Percentiles rank a stretch among this genome's conserved stretches.
These are phyloP conservation scores for Psilocybe mexicana DNA, from an alignment of 1,284 basidiomycete genomes.

Conservation along the genomic window DNA sequence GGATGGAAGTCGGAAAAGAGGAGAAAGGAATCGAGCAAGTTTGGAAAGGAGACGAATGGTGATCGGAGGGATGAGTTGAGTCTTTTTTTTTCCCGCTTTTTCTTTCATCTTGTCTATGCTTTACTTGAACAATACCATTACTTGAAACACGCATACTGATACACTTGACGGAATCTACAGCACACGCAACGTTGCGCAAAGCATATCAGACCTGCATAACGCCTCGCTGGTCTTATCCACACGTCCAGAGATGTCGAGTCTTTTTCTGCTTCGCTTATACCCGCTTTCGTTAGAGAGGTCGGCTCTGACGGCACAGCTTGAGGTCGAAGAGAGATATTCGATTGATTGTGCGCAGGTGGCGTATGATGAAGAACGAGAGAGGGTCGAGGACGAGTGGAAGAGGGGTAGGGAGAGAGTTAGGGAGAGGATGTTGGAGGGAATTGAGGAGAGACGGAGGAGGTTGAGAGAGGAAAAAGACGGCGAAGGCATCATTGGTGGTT, in stretches of 20 bases:
- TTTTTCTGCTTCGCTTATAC: slow-evolving; percentile 70
- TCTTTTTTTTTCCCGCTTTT: slow-evolving; percentile 22
- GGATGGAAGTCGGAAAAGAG: slow-evolving; percentile 53
- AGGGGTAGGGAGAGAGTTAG: slow-evolving; percentile 68
- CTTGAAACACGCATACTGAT: no score
- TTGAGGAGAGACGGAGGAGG: slow-evolving; percentile 72
- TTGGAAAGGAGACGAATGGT: slow-evolving; percentile 62
- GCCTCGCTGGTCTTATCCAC: slow-evolving; percentile 61
- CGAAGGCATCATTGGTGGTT: slow-evolving; percentile 67
- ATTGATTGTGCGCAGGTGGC: slow-evolving; percentile 63
- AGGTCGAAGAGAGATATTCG: slow-evolving; percentile 63
- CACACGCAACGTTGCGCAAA: slow-evolving; percentile 28
- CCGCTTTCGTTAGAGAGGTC: slow-evolving; percentile 74
- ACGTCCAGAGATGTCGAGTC: slow-evolving; percentile 59
- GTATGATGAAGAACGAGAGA: slow-evolving; percentile 73
- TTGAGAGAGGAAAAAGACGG: slow-evolving; percentile 83
- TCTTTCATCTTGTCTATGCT: not conserved
- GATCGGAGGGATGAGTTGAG: slow-evolving; percentile 74
- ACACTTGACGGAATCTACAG: slow-evolving; percentile 2
- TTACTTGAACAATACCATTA: no score
- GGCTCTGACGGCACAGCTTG: slow-evolving; percentile 62
- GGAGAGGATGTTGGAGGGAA: slow-evolving; percentile 76
- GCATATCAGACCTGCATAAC: slow-evolving; percentile 43
- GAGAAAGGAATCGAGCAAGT: slow-evolving; percentile 64
- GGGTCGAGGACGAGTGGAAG: slow-evolving; percentile 78